Conservation (phyloP, 2,329 filamentous ascomycete species). For the Nigrospora oryzae region DNA sequence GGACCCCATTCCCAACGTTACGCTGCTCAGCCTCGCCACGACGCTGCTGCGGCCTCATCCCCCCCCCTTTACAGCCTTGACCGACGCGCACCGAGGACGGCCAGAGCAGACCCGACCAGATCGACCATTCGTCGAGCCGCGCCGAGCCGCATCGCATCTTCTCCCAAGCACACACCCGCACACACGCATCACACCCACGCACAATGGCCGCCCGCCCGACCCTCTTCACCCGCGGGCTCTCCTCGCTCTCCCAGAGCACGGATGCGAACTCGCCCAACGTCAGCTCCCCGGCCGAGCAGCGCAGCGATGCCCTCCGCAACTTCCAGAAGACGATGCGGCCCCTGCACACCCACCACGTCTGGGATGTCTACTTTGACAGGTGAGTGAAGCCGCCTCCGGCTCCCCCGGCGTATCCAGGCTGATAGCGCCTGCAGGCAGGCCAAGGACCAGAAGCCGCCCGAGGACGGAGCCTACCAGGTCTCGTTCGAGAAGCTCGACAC, state of each 20-base stretch:
- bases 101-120: too few species aligned
- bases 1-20: too few species aligned
- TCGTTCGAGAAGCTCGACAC: constrained; percentile 54
- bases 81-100: too few species aligned
- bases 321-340: constrained; percentile 67
- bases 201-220: constrained; percentile 48
- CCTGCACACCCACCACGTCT: constrained; percentile 72
- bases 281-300: constrained; percentile 61
- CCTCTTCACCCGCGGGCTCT: constrained; percentile 55
- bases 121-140: too few species aligned
- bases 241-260: constrained; percentile 50
- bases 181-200: background rate
- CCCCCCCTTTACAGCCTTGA: too few species aligned
- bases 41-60: background rate
- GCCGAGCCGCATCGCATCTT: too few species aligned
- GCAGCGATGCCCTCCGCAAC: constrained; percentile 76
- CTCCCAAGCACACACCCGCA: background rate
- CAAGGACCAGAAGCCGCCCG: constrained; percentile 32
- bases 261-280: constrained; percentile 51
- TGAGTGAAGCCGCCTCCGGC: constrained; percentile 17
- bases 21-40: too few species aligned
- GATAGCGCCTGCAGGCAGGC: constrained; percentile 22
- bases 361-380: constrained; percentile 63
- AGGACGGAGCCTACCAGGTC: constrained; percentile 37
- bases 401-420: background rate